Conservation (phyloP, 495 filamentous ascomycete genomes). For the Penicillium mononematosum region DNA sequence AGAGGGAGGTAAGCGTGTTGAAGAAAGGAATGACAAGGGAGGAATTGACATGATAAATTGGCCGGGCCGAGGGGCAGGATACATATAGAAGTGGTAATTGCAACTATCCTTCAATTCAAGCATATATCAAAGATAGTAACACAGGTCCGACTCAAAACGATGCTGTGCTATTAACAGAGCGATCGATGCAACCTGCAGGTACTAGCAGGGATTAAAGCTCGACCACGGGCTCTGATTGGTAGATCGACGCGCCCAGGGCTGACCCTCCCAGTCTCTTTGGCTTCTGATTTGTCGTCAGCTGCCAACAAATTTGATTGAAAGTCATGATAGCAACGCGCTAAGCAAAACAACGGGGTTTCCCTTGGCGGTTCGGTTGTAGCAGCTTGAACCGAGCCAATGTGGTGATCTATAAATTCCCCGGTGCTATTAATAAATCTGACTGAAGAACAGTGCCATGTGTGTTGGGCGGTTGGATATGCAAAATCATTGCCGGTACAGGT, state of each 20-base stretch:
- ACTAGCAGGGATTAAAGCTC: slow-evolving; percentile 27
- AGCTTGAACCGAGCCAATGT: slow-evolving; percentile 5
- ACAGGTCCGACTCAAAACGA: slow-evolving; percentile 28
- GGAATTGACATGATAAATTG: slow-evolving; percentile 14
- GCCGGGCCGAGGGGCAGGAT: slow-evolving; percentile 14
- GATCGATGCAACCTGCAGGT: slow-evolving; percentile 30
- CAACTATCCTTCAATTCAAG: slow-evolving; percentile 10
- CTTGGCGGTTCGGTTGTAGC: slow-evolving; percentile 18
- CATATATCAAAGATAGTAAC: slow-evolving; percentile 29
- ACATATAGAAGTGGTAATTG: slow-evolving; percentile 28
- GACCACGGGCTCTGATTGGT: slow-evolving; percentile 22
- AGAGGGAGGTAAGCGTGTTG: slow-evolving; percentile 7
- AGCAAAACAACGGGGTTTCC: slow-evolving; percentile 26
- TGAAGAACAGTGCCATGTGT: slow-evolving; percentile 10
- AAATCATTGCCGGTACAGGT: slow-evolving; percentile 25
- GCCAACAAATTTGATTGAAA: slow-evolving; percentile 23
- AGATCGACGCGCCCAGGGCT: slow-evolving; percentile 19
- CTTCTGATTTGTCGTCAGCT: slow-evolving; percentile 19
- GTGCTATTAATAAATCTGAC: slow-evolving; percentile 28
- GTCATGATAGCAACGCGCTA: slow-evolving; percentile 28
- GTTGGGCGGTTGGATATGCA: slow-evolving; percentile 28
- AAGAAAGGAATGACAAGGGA: slow-evolving; percentile 19
- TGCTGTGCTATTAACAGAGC: slow-evolving; percentile 24
- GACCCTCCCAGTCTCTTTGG: slow-evolving; percentile 19
- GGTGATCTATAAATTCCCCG: slow-evolving; percentile 20